phyloP scores from a whole-genome alignment of 305 asterid species.

The Fraxinus platypoda region DNA sequence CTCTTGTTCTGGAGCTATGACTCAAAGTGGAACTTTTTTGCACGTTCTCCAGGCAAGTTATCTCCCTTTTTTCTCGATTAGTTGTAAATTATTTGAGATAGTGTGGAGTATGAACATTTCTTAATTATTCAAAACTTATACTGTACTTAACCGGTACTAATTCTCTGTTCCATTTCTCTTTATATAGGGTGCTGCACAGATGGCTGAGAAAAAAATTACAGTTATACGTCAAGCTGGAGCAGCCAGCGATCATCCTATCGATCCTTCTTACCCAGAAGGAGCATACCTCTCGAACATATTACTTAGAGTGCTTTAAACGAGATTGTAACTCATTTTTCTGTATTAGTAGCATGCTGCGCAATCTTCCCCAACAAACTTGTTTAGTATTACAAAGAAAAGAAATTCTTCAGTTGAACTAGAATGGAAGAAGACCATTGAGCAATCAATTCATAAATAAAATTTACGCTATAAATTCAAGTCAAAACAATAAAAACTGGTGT shows the following conservation, averaged over 20 bases:
- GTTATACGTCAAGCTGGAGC: slow-evolving; percentile 81
- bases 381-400: background rate
- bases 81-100: background rate
- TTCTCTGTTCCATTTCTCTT: background rate
- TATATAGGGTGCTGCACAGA: slow-evolving; percentile 72
- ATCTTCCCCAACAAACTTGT: background rate
- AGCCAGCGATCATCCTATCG: slow-evolving; percentile 81
- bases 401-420: background rate
- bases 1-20: slow-evolving; percentile 98
- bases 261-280: slow-evolving; percentile 87
- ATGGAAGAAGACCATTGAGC: background rate
- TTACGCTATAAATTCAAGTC: background rate
- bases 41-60: slow-evolving; percentile 72
- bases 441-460: background rate
- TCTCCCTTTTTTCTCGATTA: background rate
- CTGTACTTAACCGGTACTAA: background rate
- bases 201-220: slow-evolving; percentile 75
- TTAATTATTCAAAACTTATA: background rate
- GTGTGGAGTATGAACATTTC: background rate
- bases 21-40: slow-evolving; percentile 85
- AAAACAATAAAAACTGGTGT: background rate
- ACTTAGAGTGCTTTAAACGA: slow-evolving; percentile 52
- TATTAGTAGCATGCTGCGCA: background rate
- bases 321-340: background rate
- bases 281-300: slow-evolving; percentile 74